Conservation (phyloP, 441 rosid genomes). For the Erysimum cheiri region DNA sequence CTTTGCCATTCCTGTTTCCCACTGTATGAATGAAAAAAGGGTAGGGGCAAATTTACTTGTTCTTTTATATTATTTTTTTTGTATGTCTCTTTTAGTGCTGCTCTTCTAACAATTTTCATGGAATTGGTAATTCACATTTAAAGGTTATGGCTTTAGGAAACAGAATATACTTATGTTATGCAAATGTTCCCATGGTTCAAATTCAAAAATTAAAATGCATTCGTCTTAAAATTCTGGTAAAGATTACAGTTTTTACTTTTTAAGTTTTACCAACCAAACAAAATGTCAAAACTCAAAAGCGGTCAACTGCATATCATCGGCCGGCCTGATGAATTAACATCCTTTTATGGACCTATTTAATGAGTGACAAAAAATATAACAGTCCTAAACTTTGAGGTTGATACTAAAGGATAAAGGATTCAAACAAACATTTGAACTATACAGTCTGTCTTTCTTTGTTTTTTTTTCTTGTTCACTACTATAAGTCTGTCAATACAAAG, state of each 20-base stretch:
- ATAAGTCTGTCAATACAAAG: neutral
- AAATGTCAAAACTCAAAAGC: neutral
- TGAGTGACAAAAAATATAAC: constrained; percentile 2
- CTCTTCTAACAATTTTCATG: neutral
- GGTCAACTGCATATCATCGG: neutral
- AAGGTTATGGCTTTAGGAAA: constrained; percentile 6
- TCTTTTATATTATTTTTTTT: too few relatives aligned
- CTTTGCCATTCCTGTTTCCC: constrained; percentile 14
- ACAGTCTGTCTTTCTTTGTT: too few relatives aligned
- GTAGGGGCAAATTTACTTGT: neutral
- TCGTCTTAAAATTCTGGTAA: neutral
- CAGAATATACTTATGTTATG: constrained; percentile 12
- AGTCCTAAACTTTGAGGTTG: neutral
- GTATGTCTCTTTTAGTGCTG: constrained; percentile 1
- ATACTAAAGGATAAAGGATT: too few relatives aligned
- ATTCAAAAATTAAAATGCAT: constrained; percentile 6
- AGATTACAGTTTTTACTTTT: neutral
- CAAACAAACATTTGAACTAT: too few relatives aligned
- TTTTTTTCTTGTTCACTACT: too few relatives aligned
- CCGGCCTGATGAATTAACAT: neutral
- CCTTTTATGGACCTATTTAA: neutral
- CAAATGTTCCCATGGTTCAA: constrained; percentile 15
- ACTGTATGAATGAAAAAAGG: too few relatives aligned
- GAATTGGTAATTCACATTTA: neutral
- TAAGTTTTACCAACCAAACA: neutral